These are phyloP conservation scores for Ophiocordyceps robertsii DNA, from an alignment of 2,329 filamentous ascomycete genomes.

Conservation along the genomic window DNA sequence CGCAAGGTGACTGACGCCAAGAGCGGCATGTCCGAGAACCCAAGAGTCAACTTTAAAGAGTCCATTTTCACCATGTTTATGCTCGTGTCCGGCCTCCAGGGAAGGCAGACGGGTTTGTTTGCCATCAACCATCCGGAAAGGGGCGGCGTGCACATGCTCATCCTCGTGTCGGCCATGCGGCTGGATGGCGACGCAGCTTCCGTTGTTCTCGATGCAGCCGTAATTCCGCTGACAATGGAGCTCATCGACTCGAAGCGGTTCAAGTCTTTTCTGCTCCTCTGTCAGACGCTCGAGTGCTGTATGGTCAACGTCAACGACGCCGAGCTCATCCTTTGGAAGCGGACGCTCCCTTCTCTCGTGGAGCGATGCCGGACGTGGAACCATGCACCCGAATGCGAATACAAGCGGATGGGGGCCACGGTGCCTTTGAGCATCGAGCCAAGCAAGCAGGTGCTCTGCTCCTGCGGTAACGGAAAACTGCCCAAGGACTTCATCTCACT, in stretches of 20 bases:
- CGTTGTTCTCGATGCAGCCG: constrained; percentile 32
- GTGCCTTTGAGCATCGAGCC: constrained; percentile 24
- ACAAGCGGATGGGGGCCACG: constrained; percentile 17
- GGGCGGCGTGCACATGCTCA: constrained; percentile 25
- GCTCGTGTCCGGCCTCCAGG: constrained; percentile 30
- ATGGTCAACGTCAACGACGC: constrained; percentile 32
- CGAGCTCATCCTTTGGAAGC: constrained; percentile 44
- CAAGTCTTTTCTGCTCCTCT: constrained; percentile 23
- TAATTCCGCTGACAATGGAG: constrained; percentile 26
- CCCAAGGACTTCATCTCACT: constrained; percentile 24
- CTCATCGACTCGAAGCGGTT: constrained; percentile 18
- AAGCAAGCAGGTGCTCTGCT: constrained; percentile 26
- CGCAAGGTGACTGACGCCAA: constrained; percentile 13
- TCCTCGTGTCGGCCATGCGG: constrained; percentile 24
- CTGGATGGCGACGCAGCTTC: constrained; percentile 28
- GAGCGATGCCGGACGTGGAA: constrained; percentile 36
- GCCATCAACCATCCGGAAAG: constrained; percentile 20
- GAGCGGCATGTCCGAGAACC: constrained; percentile 13
- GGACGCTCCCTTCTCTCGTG: constrained; percentile 25
- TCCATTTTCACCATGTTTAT: constrained; percentile 33
- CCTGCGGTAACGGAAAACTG: constrained; percentile 29
- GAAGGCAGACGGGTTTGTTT: constrained; percentile 29
- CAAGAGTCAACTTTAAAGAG: constrained; percentile 33
- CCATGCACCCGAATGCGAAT: constrained; percentile 29
- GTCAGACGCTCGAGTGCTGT: constrained; percentile 21